Evolutionary conservation across 768 basidiomycete genomes (phyloP), one percentile per base, ranked within the genome.

Genomic region (Kwoniella mangroviensis): DNA sequence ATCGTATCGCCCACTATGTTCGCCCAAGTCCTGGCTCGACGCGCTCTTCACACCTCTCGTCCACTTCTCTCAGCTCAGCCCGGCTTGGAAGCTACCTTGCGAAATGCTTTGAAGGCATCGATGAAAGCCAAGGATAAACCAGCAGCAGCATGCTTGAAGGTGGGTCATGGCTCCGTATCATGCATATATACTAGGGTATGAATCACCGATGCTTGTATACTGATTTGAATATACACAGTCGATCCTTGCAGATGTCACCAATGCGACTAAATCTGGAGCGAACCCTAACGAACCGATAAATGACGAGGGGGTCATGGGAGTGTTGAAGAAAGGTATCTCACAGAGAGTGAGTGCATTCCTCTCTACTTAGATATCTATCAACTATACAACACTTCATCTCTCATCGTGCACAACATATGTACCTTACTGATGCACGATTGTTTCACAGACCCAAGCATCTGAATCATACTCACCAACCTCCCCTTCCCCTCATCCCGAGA

Each of bases 61-160:
- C 43, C 51, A 1, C 45, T 62, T 6, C 26, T 59, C 26, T 24
- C 52, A 7, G 21, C 63, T 22, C 22, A 56, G 17, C 69, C 75
- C 1, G 68, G 73, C 1, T 63, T 82, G 22, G 76, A 80, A 60
- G 43, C 63, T 17, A 69, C 65, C n/a, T 67, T 83, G n/a, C 73
- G 81, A 58, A 72, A 77, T 64, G 82, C 79, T 3, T 69, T 83
- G 51, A 83, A 83, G 69, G 63, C 76, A 17, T 81, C 82, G 19
- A 83, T 83, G 82, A 83, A 83, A 65, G 65, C 76, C 0, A 77
- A 73, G 43, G 78, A 83, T 45, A 73, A 70, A 63, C 77, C 76
- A 34, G 76, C 74, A 21, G 66, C 77, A 15, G 70, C 73, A 0
- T 71, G 67, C 59, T 69, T 83, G 70, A 76, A 81, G 75, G 82